Evolutionary conservation across 768 basidiomycete species (phyloP).

Genomic region (Leccinum obscurum): DNA sequence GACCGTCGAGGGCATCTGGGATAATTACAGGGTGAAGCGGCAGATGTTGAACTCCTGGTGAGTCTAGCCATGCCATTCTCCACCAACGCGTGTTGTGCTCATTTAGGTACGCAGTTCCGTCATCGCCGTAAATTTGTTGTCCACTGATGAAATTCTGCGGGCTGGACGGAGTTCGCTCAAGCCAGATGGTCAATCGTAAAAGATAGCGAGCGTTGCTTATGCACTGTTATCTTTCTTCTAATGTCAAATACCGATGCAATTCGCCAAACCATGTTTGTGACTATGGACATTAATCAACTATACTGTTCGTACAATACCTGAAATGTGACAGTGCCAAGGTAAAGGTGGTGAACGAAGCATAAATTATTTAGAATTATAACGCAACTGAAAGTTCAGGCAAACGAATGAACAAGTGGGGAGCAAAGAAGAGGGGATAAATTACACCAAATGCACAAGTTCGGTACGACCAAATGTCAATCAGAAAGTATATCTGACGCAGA

Average conservation of each 20-base stretch:
- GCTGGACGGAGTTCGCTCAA: conserved; percentile 88
- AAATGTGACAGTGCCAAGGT: conserved; percentile 12
- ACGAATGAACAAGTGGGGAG: conserved; percentile 19
- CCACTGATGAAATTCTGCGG: conserved; percentile 93
- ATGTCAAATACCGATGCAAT: conserved; percentile 15
- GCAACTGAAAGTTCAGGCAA: conserved; percentile 18
- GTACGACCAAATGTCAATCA: conserved; percentile 26
- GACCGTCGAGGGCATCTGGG: conserved; percentile 95
- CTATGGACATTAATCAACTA: conserved; percentile 34
- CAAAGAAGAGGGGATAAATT: conserved; percentile 24
- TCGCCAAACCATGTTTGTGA: conserved; percentile 18
- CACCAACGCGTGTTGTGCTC: conserved; percentile 23
- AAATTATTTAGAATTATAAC: conserved; percentile 31
- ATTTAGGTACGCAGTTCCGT: conserved; percentile 60
- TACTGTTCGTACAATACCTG: conserved; percentile 30
- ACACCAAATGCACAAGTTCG: conserved; percentile 13
- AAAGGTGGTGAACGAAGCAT: conserved; percentile 20
- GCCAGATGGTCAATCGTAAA: conserved; percentile 64
- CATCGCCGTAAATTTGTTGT: conserved; percentile 93
- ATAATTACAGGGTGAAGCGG: conserved; percentile 97
- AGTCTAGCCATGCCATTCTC: conserved; percentile 28
- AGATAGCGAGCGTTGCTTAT: conserved; percentile 25
- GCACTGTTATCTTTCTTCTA: conserved; percentile 22
- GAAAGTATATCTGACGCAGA: conserved; percentile 45
- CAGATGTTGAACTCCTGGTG: conserved; percentile 98